These are phyloP conservation scores for Sporothrix euskadiensis DNA, from an alignment of 2,329 filamentous ascomycete species.

Conservation along the genomic window DNA sequence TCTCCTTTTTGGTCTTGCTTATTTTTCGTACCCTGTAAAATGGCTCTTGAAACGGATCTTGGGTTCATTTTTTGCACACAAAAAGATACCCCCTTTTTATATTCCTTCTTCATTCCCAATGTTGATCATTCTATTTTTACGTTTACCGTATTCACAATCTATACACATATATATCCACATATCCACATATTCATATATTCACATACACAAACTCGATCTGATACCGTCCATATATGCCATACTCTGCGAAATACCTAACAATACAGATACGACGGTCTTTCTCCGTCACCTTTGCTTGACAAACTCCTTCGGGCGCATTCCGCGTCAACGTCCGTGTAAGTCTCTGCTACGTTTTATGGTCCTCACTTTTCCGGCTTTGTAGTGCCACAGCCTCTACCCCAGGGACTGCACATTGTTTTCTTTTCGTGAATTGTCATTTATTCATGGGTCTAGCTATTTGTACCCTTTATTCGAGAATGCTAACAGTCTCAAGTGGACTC, in stretches of 20 bases:
- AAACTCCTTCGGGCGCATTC: background rate
- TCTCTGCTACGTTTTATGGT: background rate
- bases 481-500: background rate
- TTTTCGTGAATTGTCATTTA: background rate
- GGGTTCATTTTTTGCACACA: conserved; percentile 1
- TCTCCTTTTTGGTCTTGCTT: conserved; percentile 11
- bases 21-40: background rate
- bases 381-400: background rate
- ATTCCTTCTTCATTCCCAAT: background rate
- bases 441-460: background rate
- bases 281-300: background rate
- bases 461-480: background rate
- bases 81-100: conserved; percentile 25
- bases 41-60: conserved; percentile 7
- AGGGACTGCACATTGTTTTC: background rate
- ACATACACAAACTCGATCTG: background rate
- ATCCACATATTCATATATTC: background rate
- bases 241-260: background rate
- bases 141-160: background rate
- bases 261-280: background rate
- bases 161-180: background rate
- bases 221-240: background rate
- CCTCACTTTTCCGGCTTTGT: background rate
- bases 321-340: background rate
- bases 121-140: background rate